Conservation (phyloP, 1,284 basidiomycete genomes). For the Ganoderma lucidum region DNA sequence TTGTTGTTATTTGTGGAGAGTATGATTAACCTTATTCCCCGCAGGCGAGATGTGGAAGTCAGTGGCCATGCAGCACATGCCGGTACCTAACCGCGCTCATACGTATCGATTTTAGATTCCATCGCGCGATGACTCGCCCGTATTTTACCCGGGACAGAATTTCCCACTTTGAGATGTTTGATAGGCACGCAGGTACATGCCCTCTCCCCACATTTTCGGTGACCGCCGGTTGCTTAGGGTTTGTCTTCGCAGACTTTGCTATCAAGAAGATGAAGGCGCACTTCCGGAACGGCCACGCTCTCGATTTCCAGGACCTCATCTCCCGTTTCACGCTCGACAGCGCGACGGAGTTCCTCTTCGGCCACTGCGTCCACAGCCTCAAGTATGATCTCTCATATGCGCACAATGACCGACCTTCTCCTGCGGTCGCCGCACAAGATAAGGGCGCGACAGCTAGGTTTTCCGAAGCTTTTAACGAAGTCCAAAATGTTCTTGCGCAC, state of each 20-base stretch:
- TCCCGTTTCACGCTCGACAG: constrained; percentile 50
- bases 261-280: constrained; percentile 27
- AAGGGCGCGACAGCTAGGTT: constrained; percentile 35
- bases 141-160: constrained; percentile 29
- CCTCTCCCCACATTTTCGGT: not conserved
- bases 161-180: constrained; percentile 29
- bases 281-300: constrained; percentile 19
- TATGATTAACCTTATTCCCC: not conserved
- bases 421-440: not conserved
- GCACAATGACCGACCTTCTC: constrained; percentile 18
- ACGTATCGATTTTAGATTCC: constrained; percentile 32
- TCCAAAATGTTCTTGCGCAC: constrained; percentile 42
- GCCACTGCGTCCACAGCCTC: constrained; percentile 45
- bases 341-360: constrained; percentile 52
- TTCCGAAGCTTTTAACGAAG: constrained; percentile 46
- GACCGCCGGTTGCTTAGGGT: not conserved
- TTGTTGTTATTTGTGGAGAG: not conserved
- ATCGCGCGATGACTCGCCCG: constrained; percentile 41
- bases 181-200: constrained; percentile 22
- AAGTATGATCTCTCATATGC: constrained; percentile 43
- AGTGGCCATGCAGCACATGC: not conserved
- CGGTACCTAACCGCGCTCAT: no score
- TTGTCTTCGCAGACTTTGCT: constrained; percentile 16
- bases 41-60: constrained; percentile 39
- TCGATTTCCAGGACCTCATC: constrained; percentile 41